Evolutionary conservation across 257 asterid genomes (phyloP), one percentile per base, ranked within the genome.

Genomic region (Cruciata laevipes): DNA sequence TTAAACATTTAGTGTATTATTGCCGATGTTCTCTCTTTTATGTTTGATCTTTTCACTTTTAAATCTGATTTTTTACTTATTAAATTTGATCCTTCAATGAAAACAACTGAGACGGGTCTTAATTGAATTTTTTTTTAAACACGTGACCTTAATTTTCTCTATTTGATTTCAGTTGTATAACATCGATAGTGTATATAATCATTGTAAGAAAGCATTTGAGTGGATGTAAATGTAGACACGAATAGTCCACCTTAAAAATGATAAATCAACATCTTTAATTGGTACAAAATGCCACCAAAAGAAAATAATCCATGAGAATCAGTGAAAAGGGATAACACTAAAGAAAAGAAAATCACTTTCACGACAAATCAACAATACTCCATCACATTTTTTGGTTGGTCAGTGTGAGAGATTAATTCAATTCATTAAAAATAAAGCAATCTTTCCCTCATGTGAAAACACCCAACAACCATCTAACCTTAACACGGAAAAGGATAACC

Each of bases 141-240:
- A n/a, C n/a, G n/a, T n/a, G n/a, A n/a, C n/a, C 40, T 37, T 10
- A 37, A 7, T 35, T 35, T 35, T 8, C 38, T 35, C 38, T 5
- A 5, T 35, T 3, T 1, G 1, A 7, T 37, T 37, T 7, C 0
- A 37, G 42, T 37, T 37, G 2, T 0, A 37, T 37, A 37, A 37
- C 1, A 37, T 37, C 13, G 42, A 37, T 37, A 18, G 2, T 51
- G 6, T 20, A 56, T 21, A 16, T 17, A 60, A 6, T 60, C 49
- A 27, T n/a, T 67, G 52, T 52, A 51, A 52, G 71, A 51, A 51
- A 61, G 35, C 51, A 67, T 32, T 66, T 66, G 70, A 66, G 61
- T 66, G 61, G 61, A 51, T 20, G 32, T 0, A 66, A 66, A 12
- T 12, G 51, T 2, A 51, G 47, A 51, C 61, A 47, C 69, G 1